Base-by-base conservation (phyloP, 495 filamentous ascomycete genomes). In the Daldinia caldariorum region DNA sequence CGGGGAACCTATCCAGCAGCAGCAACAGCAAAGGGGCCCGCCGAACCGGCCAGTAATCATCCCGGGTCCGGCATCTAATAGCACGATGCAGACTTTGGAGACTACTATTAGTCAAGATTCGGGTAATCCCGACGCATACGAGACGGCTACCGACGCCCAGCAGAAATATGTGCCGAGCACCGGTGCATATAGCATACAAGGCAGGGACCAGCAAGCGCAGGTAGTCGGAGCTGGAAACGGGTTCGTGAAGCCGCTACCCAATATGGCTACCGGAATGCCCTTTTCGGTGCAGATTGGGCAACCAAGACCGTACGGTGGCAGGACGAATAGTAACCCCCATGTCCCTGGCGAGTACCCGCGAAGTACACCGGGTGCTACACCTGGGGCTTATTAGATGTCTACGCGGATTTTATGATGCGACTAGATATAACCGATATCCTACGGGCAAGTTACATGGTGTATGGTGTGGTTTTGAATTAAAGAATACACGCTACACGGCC, bases 271-370 rank as follows among this genome's bases (percentile, higher is more conserved):
- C 1, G 71, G 63, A 8, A 18, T 55, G 3, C 66, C 61, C 0
- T 63, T 69, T 35, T 31, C 71, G 6, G 66, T 64, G 7, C 64
- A 71, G 54, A 63, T 64, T 31, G 60, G 63, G 0, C 69, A 75
- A 18, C 6, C 56, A 13, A 65, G 73, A 29, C 70, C 75, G 3
- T 65, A 73, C 34, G 58, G 67, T 26, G 63, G 65, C n/a, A 60
- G 74, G 37, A 79, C 74, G 1, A 80, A 75, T 35, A 79, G 79
- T 49, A 78, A 84, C 54, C 81, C 88, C 8, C 86, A 88, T 58
- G 77, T 89, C 2, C 87, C 87, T 8, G 87, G 87, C 10, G 83
- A 87, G 69, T 89, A 83, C 69, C 87, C 87, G 1, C 82, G 79
- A 41, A 74, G 73, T 14, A 76, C 77, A 1, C 69, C 58, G 4